Evolutionary conservation across 2,329 filamentous ascomycete genomes (phyloP), one percentile per base, ranked within the genome.

Genomic region (Colletotrichum melonis): DNA sequence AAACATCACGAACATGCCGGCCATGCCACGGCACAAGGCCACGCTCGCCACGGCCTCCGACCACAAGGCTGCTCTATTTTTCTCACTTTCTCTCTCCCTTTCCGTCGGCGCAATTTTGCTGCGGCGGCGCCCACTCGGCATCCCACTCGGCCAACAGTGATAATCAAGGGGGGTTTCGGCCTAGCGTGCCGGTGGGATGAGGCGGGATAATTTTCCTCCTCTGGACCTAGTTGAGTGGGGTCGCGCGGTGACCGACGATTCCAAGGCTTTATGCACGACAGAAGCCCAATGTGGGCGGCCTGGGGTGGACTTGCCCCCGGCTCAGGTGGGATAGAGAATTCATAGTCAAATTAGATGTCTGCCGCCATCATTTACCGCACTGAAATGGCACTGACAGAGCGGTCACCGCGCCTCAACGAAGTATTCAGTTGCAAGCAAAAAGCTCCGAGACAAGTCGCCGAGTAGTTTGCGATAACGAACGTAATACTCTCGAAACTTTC

Each of bases 171-270:
- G 42, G 42, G 6, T n/a, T 49, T n/a, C 6, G 16, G 19, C 42
- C 42, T 66, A 12, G 52, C 55, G 42, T 69, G 65, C 65, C 54
- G 59, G 69, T 72, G 65, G 65, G 65, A 72, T 69, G 28, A 35
- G 32, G 14, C 24, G 38, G 49, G 22, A 30, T 35, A 56, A 19
- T 55, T 28, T 55, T 55, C 52, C 26, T 22, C 22, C 26, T 24
- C 52, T 55, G 22, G 52, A 24, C 11, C 22, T 55, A 68, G 52
- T n/a, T 4, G 4, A 7, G 32, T 22, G 19, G 42, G 19, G 59
- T 49, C 6, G 12, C 11, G 22, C 11, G 30, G 22, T 22, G 42
- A 52, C 24, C 35, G 38, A 35, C 11, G 32, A 11, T 35, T 35
- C 32, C 32, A 35, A 28, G 11, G 30, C 19, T 5, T 52, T 2